Evolutionary conservation across 2,329 filamentous ascomycete species (phyloP).

Genomic region (Fusarium duplospermum): DNA sequence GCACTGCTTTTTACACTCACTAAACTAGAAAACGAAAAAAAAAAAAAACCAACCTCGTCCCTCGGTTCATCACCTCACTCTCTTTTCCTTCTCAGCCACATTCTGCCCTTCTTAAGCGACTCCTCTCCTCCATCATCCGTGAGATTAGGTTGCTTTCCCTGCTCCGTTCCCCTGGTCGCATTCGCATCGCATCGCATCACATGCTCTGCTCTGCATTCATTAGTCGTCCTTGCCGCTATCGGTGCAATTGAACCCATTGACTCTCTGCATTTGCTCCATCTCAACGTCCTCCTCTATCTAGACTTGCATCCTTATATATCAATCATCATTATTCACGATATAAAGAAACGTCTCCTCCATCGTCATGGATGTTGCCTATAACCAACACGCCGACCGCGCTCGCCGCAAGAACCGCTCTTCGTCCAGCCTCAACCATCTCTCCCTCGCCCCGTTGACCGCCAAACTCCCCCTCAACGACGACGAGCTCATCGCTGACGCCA

Average conservation of each 20-base stretch:
- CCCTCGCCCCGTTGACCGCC: constrained; percentile 72
- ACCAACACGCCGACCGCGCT: constrained; percentile 67
- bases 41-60: neutral
- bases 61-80: constrained; percentile 5
- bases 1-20: neutral
- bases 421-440: constrained; percentile 69
- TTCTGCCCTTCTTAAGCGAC: constrained; percentile 10
- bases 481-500: constrained; percentile 56
- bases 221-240: constrained; percentile 23
- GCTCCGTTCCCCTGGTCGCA: constrained; percentile 16
- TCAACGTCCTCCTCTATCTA: constrained; percentile 4
- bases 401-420: constrained; percentile 70
- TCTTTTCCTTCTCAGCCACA: neutral
- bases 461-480: constrained; percentile 69
- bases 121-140: constrained; percentile 6
- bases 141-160: constrained; percentile 12
- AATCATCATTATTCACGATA: neutral
- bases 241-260: constrained; percentile 22
- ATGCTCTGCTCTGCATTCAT: constrained; percentile 35
- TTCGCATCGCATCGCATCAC: constrained; percentile 27
- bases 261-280: constrained; percentile 29
- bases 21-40: neutral
- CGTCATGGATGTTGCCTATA: constrained; percentile 69
- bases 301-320: neutral
- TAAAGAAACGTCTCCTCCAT: neutral